A percentile compares a stretch with the other conserved stretches of the same genome.
Evolutionary conservation across 495 filamentous ascomycete genomes (phyloP).

Genomic region (Aspergillus wentii): DNA sequence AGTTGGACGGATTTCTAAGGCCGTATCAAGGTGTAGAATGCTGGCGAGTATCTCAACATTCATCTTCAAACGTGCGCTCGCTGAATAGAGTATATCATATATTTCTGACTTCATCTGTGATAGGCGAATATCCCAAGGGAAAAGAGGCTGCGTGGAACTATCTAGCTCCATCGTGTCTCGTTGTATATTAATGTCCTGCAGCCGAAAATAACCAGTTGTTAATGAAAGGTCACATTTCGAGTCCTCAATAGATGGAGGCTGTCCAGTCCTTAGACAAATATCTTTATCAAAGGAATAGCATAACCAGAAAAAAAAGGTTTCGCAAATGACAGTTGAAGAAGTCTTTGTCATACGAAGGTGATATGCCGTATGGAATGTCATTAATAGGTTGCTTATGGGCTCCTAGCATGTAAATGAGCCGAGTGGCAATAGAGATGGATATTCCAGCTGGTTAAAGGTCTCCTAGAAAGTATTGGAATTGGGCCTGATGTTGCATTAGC

Average conservation of each 20-base stretch:
- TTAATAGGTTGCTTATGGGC: constrained; percentile 5
- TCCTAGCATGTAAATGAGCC: constrained; percentile 10
- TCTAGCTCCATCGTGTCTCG: constrained; percentile 2
- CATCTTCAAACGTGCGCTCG: constrained; percentile 20
- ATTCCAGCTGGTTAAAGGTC: constrained; percentile 10
- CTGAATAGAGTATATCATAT: constrained; percentile 28
- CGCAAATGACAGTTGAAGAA: constrained; percentile 17
- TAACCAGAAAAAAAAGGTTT: constrained; percentile 38
- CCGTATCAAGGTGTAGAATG: constrained; percentile 32
- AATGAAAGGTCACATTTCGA: constrained; percentile 34
- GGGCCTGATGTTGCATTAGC: too few species aligned
- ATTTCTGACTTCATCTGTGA: constrained; percentile 30
- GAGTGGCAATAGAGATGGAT: constrained; percentile 10
- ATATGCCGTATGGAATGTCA: too few species aligned
- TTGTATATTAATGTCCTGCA: constrained; percentile 9
- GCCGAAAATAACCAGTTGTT: constrained; percentile 17
- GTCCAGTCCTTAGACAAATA: constrained; percentile 31
- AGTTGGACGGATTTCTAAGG: constrained; percentile 23
- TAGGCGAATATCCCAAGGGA: constrained; percentile 29
- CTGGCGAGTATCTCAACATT: constrained; percentile 27
- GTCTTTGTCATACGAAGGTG: constrained; percentile 1
- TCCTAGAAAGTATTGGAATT: constrained; percentile 15
- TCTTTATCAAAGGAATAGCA: constrained; percentile 39
- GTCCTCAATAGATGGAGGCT: constrained; percentile 32
- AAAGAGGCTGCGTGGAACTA: constrained; percentile 19